Percentiles rank a stretch among this genome's conserved stretches.
Evolutionary conservation across 768 basidiomycete genomes (phyloP).

Genomic region (Mycena vitilis): DNA sequence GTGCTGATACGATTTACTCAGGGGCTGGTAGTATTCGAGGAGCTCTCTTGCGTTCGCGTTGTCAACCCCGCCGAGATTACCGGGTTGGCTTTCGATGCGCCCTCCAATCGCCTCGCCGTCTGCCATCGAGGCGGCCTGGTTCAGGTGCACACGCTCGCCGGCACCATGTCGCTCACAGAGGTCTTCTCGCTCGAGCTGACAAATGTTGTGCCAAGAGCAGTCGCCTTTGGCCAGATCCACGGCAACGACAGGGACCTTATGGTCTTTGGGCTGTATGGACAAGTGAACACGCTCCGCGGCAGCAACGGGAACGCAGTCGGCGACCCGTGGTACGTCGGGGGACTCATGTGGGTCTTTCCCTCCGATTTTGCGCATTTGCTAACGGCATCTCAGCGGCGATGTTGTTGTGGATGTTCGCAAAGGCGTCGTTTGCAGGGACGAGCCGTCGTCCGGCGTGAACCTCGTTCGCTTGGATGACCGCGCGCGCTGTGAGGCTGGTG

Average conservation of each 20-base stretch:
- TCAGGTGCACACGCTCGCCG: slow-evolving; percentile 33
- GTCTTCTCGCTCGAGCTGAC: slow-evolving; percentile 35
- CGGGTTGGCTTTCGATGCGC: too few relatives aligned
- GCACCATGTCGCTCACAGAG: slow-evolving; percentile 27
- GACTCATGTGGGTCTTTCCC: slow-evolving; percentile 34
- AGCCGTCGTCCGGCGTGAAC: slow-evolving; percentile 24
- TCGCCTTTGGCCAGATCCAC: slow-evolving; percentile 34
- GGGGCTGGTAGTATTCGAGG: too few relatives aligned
- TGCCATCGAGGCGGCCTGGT: too few relatives aligned
- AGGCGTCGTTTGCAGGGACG: slow-evolving; percentile 28
- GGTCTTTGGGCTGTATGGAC: slow-evolving; percentile 35
- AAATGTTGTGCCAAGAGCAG: slow-evolving; percentile 32
- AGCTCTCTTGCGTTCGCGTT: too few relatives aligned
- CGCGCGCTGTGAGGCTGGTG: too few relatives aligned
- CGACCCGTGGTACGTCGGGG: slow-evolving; percentile 27
- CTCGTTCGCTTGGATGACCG: slow-evolving; percentile 24
- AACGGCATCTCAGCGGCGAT: slow-evolving; percentile 26
- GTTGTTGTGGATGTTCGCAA: slow-evolving; percentile 23
- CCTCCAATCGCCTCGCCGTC: too few relatives aligned
- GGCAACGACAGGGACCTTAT: slow-evolving; percentile 31
- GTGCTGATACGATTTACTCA: too few relatives aligned
- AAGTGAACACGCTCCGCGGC: slow-evolving; percentile 36
- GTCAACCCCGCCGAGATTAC: too few relatives aligned
- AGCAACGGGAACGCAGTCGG: slow-evolving; percentile 24
- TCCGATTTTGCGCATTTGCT: slow-evolving; percentile 8